These are phyloP conservation scores for Pseudozyma flocculosa DNA, from an alignment of 1,284 basidiomycete genomes.

Conservation along the genomic window DNA sequence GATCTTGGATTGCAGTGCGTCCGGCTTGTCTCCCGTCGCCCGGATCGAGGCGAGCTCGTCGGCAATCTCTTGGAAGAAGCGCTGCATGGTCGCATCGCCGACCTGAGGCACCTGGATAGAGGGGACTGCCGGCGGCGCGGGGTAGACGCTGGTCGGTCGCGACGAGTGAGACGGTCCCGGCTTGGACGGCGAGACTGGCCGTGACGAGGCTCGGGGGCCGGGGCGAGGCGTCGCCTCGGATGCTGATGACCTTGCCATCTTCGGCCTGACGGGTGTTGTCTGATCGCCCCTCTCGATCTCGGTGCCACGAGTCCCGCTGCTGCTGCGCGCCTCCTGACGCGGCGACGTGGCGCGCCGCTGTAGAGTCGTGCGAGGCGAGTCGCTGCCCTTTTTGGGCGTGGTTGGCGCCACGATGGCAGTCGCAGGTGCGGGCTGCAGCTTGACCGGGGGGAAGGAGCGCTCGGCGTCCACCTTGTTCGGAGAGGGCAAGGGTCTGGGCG, in stretches of 20 bases:
- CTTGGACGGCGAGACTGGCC: constrained; percentile 34
- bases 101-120: constrained; percentile 35
- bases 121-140: constrained; percentile 42
- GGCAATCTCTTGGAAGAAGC: constrained; percentile 78
- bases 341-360: constrained; percentile 39
- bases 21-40: constrained; percentile 38
- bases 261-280: background rate
- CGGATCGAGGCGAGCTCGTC: constrained; percentile 72
- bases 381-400: constrained; percentile 9
- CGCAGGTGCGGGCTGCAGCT: constrained; percentile 14
- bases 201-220: constrained; percentile 24
- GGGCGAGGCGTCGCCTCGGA: constrained; percentile 33
- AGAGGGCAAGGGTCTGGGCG: background rate
- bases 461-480: background rate
- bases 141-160: constrained; percentile 29
- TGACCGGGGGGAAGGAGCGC: constrained; percentile 6
- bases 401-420: too few species aligned
- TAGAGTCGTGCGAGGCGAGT: constrained; percentile 12
- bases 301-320: constrained; percentile 15
- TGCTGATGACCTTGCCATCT: constrained; percentile 1
- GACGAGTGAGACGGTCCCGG: background rate
- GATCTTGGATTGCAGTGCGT: constrained; percentile 61
- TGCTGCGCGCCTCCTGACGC: constrained; percentile 5
- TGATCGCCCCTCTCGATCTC: constrained; percentile 11
- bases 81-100: constrained; percentile 70